Base-by-base conservation (phyloP, 495 filamentous ascomycete species). In the Lentithecium fluviatile region DNA sequence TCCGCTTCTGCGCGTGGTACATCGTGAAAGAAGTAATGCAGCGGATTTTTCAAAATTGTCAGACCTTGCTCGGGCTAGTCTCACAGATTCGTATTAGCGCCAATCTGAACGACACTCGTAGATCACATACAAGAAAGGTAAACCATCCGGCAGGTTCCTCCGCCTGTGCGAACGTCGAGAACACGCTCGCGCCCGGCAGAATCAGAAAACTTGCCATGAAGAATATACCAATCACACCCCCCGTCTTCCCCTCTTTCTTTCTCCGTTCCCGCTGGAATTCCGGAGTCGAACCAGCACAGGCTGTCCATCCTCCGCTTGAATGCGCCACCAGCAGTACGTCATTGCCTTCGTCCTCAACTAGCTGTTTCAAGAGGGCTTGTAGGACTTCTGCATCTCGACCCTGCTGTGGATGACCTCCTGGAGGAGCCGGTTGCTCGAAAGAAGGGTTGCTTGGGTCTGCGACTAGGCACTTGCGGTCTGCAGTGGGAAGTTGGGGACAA, bases 201-300 rank as follows among this genome's bases (percentile, higher is more conserved):
- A 74, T 55, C 2, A 75, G 21, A 24, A 76, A 74, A 1, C 69
- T 72, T 2, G 68, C 67, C 7, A 70, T 62, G 26, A 67, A 73
- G 45, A 77, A 71, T 0, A 75, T 63, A 0, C 72, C 75, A 47
- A 76, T 70, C 12, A 77, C 50, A 0, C 75, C 74, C 5, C 74
- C 74, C 0, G n/a, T 5, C 12, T 69, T 47, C 12, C 70, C 70
- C 8, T 63, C 51, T 23, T 47, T 42, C 24, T 58, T 50, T 1
- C 74, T 66, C 0, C 24, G 21, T 19, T 67, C 64, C 12, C 8
- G 25, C 24, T 75, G 72, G 1, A 69, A 58, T 10, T 66, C 67
- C n/a, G 65, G 68, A 1, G 57, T 34, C n/a, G 71, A 66, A 6
- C 71, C 69, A 60, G 74, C 58, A 1, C 67, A 69, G 11, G 75